phyloP scores from a whole-genome alignment of 192 early-diverging fungal genomes.

The Linnemannia elongata region DNA sequence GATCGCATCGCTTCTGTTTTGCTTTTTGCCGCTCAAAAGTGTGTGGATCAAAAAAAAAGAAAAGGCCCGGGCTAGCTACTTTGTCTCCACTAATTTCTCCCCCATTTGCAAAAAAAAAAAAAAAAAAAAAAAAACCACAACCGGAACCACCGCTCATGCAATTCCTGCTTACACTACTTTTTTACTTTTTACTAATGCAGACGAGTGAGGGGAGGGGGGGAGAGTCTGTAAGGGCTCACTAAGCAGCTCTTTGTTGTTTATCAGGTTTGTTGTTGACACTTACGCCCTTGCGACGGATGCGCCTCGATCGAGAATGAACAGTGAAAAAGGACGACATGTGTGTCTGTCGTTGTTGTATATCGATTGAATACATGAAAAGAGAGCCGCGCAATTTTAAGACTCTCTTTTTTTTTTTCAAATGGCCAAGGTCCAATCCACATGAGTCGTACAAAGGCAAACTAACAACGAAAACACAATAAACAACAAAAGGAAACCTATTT shows the following conservation, averaged over 20 bases:
- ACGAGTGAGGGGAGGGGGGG: not conserved
- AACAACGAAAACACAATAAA: not conserved
- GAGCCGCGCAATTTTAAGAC: not conserved
- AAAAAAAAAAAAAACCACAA: not conserved
- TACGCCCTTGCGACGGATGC: not conserved
- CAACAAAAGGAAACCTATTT: not conserved
- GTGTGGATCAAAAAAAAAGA: not conserved
- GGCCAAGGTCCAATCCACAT: constrained; percentile 5
- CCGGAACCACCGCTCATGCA: not conserved
- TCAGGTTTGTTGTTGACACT: not conserved
- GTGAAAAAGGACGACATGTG: not conserved
- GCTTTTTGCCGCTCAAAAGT: not conserved
- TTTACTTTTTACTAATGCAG: not conserved
- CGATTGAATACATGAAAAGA: not conserved
- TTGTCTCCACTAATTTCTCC: not conserved
- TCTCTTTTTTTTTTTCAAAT: not conserved
- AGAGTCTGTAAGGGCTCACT: not conserved
- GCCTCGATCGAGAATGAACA: not conserved
- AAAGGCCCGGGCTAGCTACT: not conserved
- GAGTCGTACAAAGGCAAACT: constrained; percentile 8
- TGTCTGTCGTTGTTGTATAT: not conserved
- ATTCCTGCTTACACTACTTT: constrained; percentile 2
- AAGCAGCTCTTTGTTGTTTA: not conserved
- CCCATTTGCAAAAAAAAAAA: not conserved
- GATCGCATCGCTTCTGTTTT: not conserved